These are phyloP conservation scores for Phanerochaete sordida DNA, from an alignment of 768 basidiomycete genomes.

Conservation along the genomic window DNA sequence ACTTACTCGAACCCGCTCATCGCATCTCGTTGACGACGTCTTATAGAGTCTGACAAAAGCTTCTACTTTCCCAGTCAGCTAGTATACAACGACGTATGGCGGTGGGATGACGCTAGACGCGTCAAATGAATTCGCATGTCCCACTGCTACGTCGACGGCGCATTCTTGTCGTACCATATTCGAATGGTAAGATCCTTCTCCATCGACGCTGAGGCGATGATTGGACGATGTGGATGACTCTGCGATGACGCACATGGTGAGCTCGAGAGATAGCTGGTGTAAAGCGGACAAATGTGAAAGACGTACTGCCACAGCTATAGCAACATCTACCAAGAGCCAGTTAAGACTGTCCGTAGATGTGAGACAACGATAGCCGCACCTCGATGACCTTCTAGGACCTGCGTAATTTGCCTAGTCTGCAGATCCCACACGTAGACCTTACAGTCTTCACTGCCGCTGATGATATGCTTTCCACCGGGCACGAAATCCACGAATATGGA, in stretches of 20 bases:
- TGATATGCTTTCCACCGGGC: slow-evolving; percentile 62
- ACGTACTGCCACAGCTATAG: slow-evolving; percentile 69
- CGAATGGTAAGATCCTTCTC: slow-evolving; percentile 86
- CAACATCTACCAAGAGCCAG: slow-evolving; percentile 42
- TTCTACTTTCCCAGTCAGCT: background rate
- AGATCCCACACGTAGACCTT: slow-evolving; percentile 91
- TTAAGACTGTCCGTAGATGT: slow-evolving; percentile 14
- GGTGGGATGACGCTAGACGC: background rate
- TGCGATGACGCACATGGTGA: slow-evolving; percentile 28
- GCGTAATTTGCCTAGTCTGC: slow-evolving; percentile 72
- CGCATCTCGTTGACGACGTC: background rate
- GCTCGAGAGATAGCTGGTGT: background rate
- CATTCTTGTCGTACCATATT: slow-evolving; percentile 61
- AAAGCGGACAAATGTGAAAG: background rate
- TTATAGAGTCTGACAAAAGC: background rate
- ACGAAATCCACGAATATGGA: slow-evolving; percentile 72
- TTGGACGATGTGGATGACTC: slow-evolving; percentile 71
- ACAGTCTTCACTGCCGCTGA: slow-evolving; percentile 88
- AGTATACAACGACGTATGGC: background rate
- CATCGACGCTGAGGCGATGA: slow-evolving; percentile 87
- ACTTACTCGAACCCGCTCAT: slow-evolving; percentile 2
- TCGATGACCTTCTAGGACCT: slow-evolving; percentile 76
- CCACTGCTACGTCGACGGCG: background rate
- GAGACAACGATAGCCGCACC: slow-evolving; percentile 42
- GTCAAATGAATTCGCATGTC: background rate